Conservation (phyloP, 2,329 filamentous ascomycete species). For the Rasamsonia emersonii region DNA sequence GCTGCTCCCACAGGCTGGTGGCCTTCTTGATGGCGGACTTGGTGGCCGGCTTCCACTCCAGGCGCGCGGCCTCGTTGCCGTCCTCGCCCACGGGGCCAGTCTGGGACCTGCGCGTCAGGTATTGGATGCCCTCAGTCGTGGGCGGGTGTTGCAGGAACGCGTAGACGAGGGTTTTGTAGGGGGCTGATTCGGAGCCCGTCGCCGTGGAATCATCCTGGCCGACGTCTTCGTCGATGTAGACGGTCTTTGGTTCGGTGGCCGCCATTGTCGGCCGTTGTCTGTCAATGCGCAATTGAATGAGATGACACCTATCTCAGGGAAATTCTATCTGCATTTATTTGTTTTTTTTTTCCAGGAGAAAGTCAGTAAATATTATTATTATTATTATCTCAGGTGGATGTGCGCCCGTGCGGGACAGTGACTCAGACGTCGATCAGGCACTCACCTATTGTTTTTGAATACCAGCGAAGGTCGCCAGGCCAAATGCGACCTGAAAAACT, state of each 20-base stretch:
- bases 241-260: constrained; percentile 17
- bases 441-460: no score
- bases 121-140: constrained; percentile 48
- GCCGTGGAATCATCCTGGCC: constrained; percentile 62
- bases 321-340: no score
- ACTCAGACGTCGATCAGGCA: no score
- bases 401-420: no score
- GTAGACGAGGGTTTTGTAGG: constrained; percentile 72
- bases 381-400: no score
- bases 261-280: constrained; percentile 23
- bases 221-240: constrained; percentile 74
- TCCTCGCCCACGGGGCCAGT: constrained; percentile 52
- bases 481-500: no score
- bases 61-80: constrained; percentile 55
- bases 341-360: no score
- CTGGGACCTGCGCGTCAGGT: constrained; percentile 60
- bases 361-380: no score
- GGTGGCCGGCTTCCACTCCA: constrained; percentile 71
- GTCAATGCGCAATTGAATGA: no score
- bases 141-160: constrained; percentile 66
- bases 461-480: no score
- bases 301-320: no score
- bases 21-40: constrained; percentile 85
- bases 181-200: constrained; percentile 61
- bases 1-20: constrained; percentile 60